Base-by-base conservation (phyloP, 1,284 basidiomycete species). In the Salmacisia buchloeana region DNA sequence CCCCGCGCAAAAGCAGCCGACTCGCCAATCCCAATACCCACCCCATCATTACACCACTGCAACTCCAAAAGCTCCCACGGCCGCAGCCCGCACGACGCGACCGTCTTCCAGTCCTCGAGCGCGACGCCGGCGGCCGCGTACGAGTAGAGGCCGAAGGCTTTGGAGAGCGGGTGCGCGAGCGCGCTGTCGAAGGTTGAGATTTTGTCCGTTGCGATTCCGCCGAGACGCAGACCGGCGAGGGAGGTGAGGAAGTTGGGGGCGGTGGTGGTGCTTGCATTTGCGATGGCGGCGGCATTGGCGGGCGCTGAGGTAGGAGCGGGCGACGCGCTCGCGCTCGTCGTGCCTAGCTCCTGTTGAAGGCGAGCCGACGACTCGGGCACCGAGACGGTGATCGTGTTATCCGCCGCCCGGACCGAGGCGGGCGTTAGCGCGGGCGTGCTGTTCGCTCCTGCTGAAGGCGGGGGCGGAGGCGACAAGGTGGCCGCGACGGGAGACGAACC, bases 1-100 rank as follows among this genome's bases (percentile, higher is more conserved):
- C n/a, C n/a, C n/a, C n/a, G n/a, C n/a, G n/a, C n/a, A n/a, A n/a
- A n/a, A 12, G 29, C 23, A 9, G 49, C 27, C 9, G 49, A n/a
- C 9, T 54, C 27, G 15, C 18, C 25, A 33, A 54, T 10, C 29
- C 49, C 49, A 31, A 54, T 54, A 9, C 49, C 49, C 13, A 54
- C 29, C 2, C 49, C 49, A 5, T 54, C 49, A n/a, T 54, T 67
- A 12, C 46, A 35, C 63, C 66, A 71, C 49, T 75, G 73, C 61
- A 75, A 3, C 54, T 74, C 69, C 29, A 75, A 52, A 46, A 75
- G 60, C 36, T 75, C 73, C 57, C 65, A 75, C 2, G 73, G 69
- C 12, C 73, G 56, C 2, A 75, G 21, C 23, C 56, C 43, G 38
- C 59, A 74, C 13, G 68, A 61, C 2, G 69, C 67, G 1, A 69